Base-by-base conservation (phyloP, 805 yeast species). In the Grigorovia transvaalensis region DNA sequence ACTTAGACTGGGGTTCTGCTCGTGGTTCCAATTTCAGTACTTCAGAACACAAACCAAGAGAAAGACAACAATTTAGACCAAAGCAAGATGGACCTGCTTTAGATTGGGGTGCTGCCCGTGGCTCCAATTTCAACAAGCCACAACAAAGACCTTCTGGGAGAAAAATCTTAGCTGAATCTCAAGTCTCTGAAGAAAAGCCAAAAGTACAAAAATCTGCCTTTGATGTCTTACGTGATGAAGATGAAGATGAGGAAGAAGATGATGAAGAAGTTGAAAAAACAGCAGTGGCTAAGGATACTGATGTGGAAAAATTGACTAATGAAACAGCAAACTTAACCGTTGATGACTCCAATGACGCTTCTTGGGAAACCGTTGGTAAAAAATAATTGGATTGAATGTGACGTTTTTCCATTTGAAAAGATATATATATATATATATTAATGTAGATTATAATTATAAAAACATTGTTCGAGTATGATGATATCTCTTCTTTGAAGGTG, bases 151-250 rank as follows among this genome's bases (percentile, higher is more conserved):
- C 20, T 17, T 49, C 47, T 38, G 47, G 48, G 35, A 38, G 51
- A 50, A 45, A 47, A 41, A 51, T 27, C n/a, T 29, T 18, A 30
- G 54, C 57, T n/a, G 48, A 58, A 18, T 49, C 61, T 53, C 58
- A 63, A 46, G 58, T 62, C 47, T 58, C 61, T 15, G 65, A 62
- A 46, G 66, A 67, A 38, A 63, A 64, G 55, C 65, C 69, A 51
- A 66, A 59, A 54, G 62, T 62, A 50, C 74, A 68, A 63, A 74
- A 71, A 59, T 76, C 82, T 41, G 67, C 75, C 2, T 80, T 72
- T 60, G 69, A 74, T 48, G 80, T 80, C 23, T 68, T 80, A 62
- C 71, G 76, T 49, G 82, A 79, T 4, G 80, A 75, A 2, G 80
- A 74, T 1, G 77, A 73, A 7, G 73, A 70, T 19, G 67, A 63